These are phyloP conservation scores for Exophiala alcalophila DNA, from an alignment of 2,329 filamentous ascomycete genomes.

Conservation along the genomic window DNA sequence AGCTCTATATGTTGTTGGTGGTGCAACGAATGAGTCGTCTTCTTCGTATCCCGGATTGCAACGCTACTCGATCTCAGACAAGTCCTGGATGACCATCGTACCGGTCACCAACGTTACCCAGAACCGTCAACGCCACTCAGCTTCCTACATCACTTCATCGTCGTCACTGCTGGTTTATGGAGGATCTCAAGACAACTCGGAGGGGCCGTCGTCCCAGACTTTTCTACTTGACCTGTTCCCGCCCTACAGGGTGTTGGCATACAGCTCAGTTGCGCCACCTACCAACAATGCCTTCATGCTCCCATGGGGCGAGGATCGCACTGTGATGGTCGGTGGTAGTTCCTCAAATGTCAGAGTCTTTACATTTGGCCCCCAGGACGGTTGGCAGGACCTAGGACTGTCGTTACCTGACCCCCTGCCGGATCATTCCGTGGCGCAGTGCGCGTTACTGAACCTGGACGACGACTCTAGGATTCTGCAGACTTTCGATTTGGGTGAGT, in stretches of 20 bases:
- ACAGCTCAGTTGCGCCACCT: slow-evolving; percentile 59
- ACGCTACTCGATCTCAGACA: slow-evolving; percentile 56
- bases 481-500: slow-evolving; percentile 69
- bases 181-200: slow-evolving; percentile 63
- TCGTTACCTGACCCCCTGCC: slow-evolving; percentile 60
- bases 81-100: slow-evolving; percentile 58
- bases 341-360: slow-evolving; percentile 65
- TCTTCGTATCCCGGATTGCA: slow-evolving; percentile 71
- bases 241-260: slow-evolving; percentile 63
- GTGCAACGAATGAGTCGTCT: slow-evolving; percentile 52
- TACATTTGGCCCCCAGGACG: slow-evolving; percentile 62
- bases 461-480: slow-evolving; percentile 77
- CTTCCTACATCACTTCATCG: slow-evolving; percentile 67
- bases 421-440: slow-evolving; percentile 59
- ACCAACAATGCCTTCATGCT: slow-evolving; percentile 68
- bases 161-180: slow-evolving; percentile 77
- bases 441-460: slow-evolving; percentile 64
- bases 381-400: slow-evolving; percentile 67
- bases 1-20: slow-evolving; percentile 78
- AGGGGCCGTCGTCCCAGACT: slow-evolving; percentile 64
- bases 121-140: slow-evolving; percentile 71
- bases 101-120: slow-evolving; percentile 56
- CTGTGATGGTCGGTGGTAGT: slow-evolving; percentile 72
- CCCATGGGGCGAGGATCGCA: slow-evolving; percentile 68
- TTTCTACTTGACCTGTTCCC: slow-evolving; percentile 67